These are phyloP conservation scores for Aspergillus diversus DNA, from an alignment of 495 filamentous ascomycete genomes.

Conservation along the genomic window DNA sequence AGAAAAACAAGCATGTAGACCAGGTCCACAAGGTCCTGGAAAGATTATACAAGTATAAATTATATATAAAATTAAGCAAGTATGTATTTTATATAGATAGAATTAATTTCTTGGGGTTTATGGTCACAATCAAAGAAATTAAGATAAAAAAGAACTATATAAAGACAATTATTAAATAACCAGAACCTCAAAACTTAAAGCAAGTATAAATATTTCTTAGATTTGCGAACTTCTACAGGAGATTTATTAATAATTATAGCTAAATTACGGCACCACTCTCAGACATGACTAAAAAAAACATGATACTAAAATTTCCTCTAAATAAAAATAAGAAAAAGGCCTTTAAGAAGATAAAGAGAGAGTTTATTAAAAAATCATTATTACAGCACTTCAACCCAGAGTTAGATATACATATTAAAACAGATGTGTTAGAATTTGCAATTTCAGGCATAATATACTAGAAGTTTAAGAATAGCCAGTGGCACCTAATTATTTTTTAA, in stretches of 20 bases:
- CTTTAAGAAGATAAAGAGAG: not conserved
- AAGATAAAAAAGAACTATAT: not conserved
- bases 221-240: not conserved
- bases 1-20: too few species aligned
- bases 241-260: not conserved
- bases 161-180: not conserved
- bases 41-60: not conserved
- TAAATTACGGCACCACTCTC: not conserved
- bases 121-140: not conserved
- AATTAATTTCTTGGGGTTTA: too few species aligned
- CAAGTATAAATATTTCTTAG: not conserved
- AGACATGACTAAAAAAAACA: too few species aligned
- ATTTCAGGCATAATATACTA: too few species aligned
- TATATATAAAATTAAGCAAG: not conserved
- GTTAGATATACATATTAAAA: too few species aligned
- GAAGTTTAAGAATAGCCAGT: too few species aligned
- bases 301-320: too few species aligned
- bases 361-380: not conserved
- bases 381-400: too few species aligned
- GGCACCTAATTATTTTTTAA: not conserved
- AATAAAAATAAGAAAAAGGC: slow-evolving; percentile 1
- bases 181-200: not conserved
- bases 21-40: too few species aligned
- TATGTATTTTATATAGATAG: too few species aligned
- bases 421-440: too few species aligned